phyloP scores from a whole-genome alignment of 2,329 filamentous ascomycete genomes.

The Ophiosphaerella herpotricha region DNA sequence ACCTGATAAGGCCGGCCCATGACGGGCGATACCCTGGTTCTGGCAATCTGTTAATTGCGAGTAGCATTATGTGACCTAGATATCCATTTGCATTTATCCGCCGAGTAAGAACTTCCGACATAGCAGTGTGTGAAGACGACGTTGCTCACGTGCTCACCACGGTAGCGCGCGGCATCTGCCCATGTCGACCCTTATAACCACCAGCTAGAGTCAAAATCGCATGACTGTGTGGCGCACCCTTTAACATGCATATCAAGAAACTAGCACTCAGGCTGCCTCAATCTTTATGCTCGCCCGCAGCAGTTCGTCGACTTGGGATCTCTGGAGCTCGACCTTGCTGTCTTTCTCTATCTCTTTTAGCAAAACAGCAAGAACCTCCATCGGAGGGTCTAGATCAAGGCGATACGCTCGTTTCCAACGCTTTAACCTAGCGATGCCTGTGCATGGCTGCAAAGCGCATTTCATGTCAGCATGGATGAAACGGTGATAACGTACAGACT shows the following conservation, averaged over 20 bases:
- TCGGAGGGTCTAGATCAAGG: constrained; percentile 82
- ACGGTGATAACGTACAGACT: background rate
- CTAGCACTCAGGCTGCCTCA: constrained; percentile 27
- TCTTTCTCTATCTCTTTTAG: constrained; percentile 67
- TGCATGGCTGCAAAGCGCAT: constrained; percentile 70
- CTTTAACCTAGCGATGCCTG: constrained; percentile 79
- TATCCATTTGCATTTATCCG: constrained; percentile 1
- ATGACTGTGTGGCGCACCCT: background rate
- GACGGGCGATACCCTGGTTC: too few relatives aligned
- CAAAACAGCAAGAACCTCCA: constrained; percentile 87
- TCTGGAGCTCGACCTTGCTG: constrained; percentile 60
- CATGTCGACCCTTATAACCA: constrained; percentile 4
- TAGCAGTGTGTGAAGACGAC: background rate
- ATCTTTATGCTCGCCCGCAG: constrained; percentile 55
- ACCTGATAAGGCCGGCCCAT: too few relatives aligned
- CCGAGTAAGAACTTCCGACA: background rate
- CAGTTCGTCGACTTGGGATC: constrained; percentile 74
- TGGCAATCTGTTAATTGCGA: too few relatives aligned
- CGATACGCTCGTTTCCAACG: constrained; percentile 86
- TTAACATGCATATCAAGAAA: background rate
- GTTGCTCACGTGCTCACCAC: constrained; percentile 9
- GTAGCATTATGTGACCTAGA: background rate
- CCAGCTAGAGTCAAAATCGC: background rate
- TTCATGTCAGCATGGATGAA: constrained; percentile 14
- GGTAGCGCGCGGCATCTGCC: constrained; percentile 4